Evolutionary conservation across 306 rosid genomes (phyloP), one percentile per base, ranked within the genome.

Genomic region (Luffa acutangula): DNA sequence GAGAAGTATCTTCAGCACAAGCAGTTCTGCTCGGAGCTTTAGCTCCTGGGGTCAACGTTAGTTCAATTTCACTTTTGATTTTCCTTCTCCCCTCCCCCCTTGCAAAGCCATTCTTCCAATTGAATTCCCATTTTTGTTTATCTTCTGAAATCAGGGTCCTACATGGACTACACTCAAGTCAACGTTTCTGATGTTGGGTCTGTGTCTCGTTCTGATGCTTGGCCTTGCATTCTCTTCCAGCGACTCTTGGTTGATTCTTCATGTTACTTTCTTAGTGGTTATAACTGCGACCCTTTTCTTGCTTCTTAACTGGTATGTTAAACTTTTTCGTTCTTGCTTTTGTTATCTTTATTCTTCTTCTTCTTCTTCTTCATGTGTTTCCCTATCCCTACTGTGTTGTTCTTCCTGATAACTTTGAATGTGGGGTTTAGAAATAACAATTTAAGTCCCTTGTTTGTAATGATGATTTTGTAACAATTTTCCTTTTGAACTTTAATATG

Each of bases 1-100:
- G 86, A 73, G 89, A 81, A 51, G 83, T 93, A 33, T 93, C 98
- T 45, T 80, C 98, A 13, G 96, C 97, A 2, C 34, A 81, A 43
- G 98, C 98, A 78, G 96, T 93, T 76, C 87, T 93, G 8, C 89
- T 93, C 12, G 98, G 98, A 59, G 97, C 97, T 76, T 69, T 93
- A 75, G 98, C 98, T 65, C 92, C 98, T 17, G 98, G 98, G 42
- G 97, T 93, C 39, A 93, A 93, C 66, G 97, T 93, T 45, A 70
- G 89, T 87, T 42, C 52, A 56, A 7, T 79, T 76, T 25, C 66
- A 3, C 15, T 54, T 72, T 54, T 64, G 12, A 39, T 52, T 78
- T 62, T 78, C 66, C 31, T 15, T 58, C 46, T 72, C 54, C 57
- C 36, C 2, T 13, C 21, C 17, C 31, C 75, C 51, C 17, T 42